A percentile compares a stretch with the other conserved stretches of the same genome.
These are phyloP conservation scores for Xylaria sp. DNA, from an alignment of 2,329 filamentous ascomycete species.

Conservation along the genomic window DNA sequence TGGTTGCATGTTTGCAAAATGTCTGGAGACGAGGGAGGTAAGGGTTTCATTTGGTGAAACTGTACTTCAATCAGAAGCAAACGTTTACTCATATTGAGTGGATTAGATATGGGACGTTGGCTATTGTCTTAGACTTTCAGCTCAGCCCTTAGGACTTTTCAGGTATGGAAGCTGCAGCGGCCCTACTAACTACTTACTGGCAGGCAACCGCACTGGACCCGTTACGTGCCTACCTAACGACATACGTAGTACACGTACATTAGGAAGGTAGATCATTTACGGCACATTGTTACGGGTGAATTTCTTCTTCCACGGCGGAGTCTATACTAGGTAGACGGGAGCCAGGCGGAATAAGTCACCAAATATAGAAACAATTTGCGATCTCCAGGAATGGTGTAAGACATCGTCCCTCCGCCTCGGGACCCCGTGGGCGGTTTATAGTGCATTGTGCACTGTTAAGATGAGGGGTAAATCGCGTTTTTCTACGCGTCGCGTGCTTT, in stretches of 20 bases:
- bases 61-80: neutral
- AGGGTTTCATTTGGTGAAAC: neutral
- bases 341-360: neutral
- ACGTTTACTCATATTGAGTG: neutral
- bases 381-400: constrained; percentile 11
- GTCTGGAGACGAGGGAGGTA: neutral
- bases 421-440: neutral
- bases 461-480: constrained; percentile 34
- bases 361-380: constrained; percentile 19
- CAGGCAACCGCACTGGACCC: neutral
- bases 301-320: neutral
- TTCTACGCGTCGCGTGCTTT: constrained; percentile 19
- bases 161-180: neutral
- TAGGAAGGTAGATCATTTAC: too few relatives aligned
- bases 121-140: neutral
- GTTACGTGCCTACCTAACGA: too few relatives aligned
- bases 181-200: neutral
- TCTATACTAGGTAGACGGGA: neutral
- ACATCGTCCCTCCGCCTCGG: neutral
- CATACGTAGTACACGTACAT: too few relatives aligned
- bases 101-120: neutral
- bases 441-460: constrained; percentile 18
- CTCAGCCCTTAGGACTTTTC: neutral
- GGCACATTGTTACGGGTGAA: neutral
- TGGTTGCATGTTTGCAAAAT: constrained; percentile 21